These are phyloP conservation scores for Oryza glumipatula DNA, from an alignment of 176 grass and related monocot species.

Conservation along the genomic window DNA sequence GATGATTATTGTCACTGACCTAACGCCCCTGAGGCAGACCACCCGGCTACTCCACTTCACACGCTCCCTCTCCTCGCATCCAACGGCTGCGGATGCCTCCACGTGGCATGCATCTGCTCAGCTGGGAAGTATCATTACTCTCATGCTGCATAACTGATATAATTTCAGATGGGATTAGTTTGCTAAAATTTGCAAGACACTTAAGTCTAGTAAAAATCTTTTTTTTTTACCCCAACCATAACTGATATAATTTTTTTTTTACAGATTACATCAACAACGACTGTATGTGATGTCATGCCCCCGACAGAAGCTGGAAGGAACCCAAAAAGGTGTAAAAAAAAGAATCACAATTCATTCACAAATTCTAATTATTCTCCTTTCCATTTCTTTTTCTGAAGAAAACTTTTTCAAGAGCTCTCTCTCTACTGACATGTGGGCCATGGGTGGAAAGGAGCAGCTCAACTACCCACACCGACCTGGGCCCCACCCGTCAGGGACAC, in stretches of 20 bases:
- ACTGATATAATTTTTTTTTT: not conserved
- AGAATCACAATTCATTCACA: constrained; percentile 36
- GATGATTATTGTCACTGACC: constrained; percentile 24
- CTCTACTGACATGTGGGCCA: constrained; percentile 42
- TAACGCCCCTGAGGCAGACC: constrained; percentile 43
- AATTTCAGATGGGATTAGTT: not conserved
- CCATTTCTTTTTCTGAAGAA: constrained; percentile 31
- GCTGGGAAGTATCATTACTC: no score
- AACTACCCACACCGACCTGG: constrained; percentile 3
- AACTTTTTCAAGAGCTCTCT: constrained; percentile 1
- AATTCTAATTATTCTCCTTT: constrained; percentile 45
- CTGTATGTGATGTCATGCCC: constrained; percentile 18
- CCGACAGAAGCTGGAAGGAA: not conserved
- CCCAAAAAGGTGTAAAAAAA: constrained; percentile 36
- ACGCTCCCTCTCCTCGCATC: not conserved
- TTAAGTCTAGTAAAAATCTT: not conserved
- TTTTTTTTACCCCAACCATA: not conserved
- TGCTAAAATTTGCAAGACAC: not conserved
- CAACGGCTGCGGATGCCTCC: not conserved
- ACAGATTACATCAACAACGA: not conserved
- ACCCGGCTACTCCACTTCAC: constrained; percentile 24
- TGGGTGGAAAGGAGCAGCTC: constrained; percentile 36
- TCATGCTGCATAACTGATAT: not conserved
- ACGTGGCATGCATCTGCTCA: not conserved
- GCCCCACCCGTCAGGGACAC: constrained; percentile 28